Conservation (phyloP, 2,329 filamentous ascomycete species). For the Corniculantispora saksenae region DNA sequence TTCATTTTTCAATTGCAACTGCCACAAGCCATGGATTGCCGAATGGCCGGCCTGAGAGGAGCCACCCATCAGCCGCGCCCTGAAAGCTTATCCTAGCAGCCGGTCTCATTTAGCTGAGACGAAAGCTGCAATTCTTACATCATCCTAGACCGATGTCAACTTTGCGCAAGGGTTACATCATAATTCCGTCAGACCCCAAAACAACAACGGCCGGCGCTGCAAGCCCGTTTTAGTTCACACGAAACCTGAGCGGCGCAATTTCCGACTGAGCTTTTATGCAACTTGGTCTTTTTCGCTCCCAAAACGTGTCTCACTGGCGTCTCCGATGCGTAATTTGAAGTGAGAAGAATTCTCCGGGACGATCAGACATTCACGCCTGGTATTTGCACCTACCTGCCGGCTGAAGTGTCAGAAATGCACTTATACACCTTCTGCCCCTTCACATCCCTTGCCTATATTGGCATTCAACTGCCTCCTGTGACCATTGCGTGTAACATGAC, state of each 20-base stretch:
- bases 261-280: not conserved
- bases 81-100: not conserved
- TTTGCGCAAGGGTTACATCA: not conserved
- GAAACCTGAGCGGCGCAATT: not conserved
- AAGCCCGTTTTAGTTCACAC: not conserved
- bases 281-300: not conserved
- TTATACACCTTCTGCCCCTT: not conserved
- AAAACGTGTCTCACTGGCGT: not conserved
- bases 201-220: not conserved
- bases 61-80: not conserved
- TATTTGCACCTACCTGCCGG: not conserved
- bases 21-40: not conserved
- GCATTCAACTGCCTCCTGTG: not conserved
- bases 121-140: not conserved
- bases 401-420: not conserved
- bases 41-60: not conserved
- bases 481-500: not conserved
- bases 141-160: not conserved
- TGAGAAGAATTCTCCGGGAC: not conserved
- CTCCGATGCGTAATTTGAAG: not conserved
- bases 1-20: not conserved
- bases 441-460: not conserved
- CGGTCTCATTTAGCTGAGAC: not conserved
- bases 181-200: not conserved
- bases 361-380: not conserved